Percentiles rank a stretch among this genome's conserved stretches.
phyloP scores from a whole-genome alignment of 495 filamentous ascomycete species.

The Cetradonia linearis region DNA sequence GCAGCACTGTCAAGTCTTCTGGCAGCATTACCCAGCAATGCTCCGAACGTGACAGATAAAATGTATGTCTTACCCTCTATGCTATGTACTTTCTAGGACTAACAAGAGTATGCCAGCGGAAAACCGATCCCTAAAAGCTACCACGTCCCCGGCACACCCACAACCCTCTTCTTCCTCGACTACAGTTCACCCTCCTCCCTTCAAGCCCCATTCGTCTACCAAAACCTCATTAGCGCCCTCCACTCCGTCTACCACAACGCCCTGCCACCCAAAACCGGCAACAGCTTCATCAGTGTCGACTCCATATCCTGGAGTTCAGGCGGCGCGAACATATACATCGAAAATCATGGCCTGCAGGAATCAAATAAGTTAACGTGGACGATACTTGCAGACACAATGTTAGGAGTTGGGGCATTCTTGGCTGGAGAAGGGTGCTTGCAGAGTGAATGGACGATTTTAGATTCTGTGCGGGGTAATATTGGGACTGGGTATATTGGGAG shows the following conservation, averaged over 20 bases:
- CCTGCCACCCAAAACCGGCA: neutral
- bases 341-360: conserved; percentile 1
- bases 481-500: conserved; percentile 5
- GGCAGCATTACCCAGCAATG: neutral
- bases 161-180: conserved; percentile 3
- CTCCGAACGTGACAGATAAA: neutral
- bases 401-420: conserved; percentile 1
- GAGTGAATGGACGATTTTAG: neutral
- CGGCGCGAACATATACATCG: neutral
- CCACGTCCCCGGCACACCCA: neutral
- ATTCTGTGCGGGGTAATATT: neutral
- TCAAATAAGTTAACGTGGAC: neutral
- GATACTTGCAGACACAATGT: conserved; percentile 9
- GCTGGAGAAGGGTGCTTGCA: neutral
- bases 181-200: neutral
- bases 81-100: neutral
- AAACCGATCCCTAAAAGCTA: neutral
- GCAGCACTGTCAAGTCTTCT: neutral
- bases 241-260: neutral
- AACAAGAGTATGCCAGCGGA: neutral
- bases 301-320: neutral
- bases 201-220: neutral
- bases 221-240: neutral
- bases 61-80: neutral
- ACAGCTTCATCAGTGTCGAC: neutral